Percentiles rank a stretch among this genome's conserved stretches.
Evolutionary conservation across 2,329 filamentous ascomycete species (phyloP).

Genomic region (Ampelomyces quisqualis): DNA sequence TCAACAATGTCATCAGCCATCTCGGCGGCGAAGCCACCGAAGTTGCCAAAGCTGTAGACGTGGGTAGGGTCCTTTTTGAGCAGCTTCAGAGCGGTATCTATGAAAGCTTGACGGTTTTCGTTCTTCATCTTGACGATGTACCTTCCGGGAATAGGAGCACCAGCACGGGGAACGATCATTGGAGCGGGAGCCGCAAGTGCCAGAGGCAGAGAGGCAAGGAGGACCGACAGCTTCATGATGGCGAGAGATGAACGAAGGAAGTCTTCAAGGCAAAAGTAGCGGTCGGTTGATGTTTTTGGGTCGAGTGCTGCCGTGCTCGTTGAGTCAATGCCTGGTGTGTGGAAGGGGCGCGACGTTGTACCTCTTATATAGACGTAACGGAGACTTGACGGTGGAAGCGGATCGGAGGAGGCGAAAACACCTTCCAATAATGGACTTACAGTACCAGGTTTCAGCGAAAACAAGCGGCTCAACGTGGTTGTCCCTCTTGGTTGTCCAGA

Average conservation of each 20-base stretch:
- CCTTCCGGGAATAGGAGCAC: slow-evolving; percentile 43
- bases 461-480: slow-evolving; percentile 28
- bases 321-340: slow-evolving; percentile 31
- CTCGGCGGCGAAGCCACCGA: slow-evolving; percentile 44
- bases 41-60: slow-evolving; percentile 42
- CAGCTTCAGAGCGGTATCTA: slow-evolving; percentile 32
- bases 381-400: slow-evolving; percentile 8
- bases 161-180: slow-evolving; percentile 42
- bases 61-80: slow-evolving; percentile 34
- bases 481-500: slow-evolving; percentile 29
- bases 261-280: slow-evolving; percentile 15
- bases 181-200: slow-evolving; percentile 43
- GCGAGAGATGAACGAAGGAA: slow-evolving; percentile 12
- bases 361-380: slow-evolving; percentile 35
- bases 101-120: slow-evolving; percentile 25
- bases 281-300: slow-evolving; percentile 19
- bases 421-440: slow-evolving; percentile 31
- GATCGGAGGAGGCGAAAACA: slow-evolving; percentile 20
- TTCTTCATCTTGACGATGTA: slow-evolving; percentile 52
- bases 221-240: slow-evolving; percentile 45
- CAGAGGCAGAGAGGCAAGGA: slow-evolving; percentile 44
- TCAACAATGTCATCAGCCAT: slow-evolving; percentile 34
- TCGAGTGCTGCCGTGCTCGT: slow-evolving; percentile 27
- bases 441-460: slow-evolving; percentile 13
- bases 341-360: slow-evolving; percentile 10